Base-by-base conservation (phyloP, 2,329 filamentous ascomycete species). In the Apiospora kogelbergensis region DNA sequence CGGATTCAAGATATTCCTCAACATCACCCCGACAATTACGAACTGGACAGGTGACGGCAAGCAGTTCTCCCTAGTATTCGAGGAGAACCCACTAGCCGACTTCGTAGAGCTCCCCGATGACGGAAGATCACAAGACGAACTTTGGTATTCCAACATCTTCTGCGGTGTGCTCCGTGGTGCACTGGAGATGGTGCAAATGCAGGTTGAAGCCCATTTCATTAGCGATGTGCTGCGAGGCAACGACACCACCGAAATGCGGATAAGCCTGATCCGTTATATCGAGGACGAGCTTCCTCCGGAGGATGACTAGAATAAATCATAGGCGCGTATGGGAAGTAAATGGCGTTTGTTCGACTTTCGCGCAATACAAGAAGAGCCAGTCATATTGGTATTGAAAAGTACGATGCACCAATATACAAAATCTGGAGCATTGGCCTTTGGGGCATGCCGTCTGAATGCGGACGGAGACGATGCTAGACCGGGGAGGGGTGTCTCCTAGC, bases 121-220 rank as follows among this genome's bases (percentile, higher is more conserved):
- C 81, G 96, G 95, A 66, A 88, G 94, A 72, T 94, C 96, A 3
- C 96, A 99, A 81, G 95, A 98, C 77, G 95, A 98, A 82, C 84
- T 99, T 46, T 99, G 96, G 96, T 99, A 97, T 81, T 98, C 94
- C 6, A 99, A 98, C 81, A 97, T 99, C 69, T 87, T 98, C 57
- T 98, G 96, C 75, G 96, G 96, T 57, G 93, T 99, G 57, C 84
- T 99, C 71, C 87, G 96, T 74, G 96, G 96, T 17, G 91, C 95
- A 1, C 81, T 99, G 70, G 96, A 99, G 81, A 99, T 99, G 96
- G 95, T 98, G 77, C 95, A 98, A 87, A 97, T 98, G 94, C 96
- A 98, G 81, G 94, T 98, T 4, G 95, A 99, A 79, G 94, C 94
- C 63, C 95, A 97, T 78, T 99, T 98, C 79, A 92, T 97, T 76